phyloP scores from a whole-genome alignment of 2,329 filamentous ascomycete species.

The Parastagonospora nodorum region DNA sequence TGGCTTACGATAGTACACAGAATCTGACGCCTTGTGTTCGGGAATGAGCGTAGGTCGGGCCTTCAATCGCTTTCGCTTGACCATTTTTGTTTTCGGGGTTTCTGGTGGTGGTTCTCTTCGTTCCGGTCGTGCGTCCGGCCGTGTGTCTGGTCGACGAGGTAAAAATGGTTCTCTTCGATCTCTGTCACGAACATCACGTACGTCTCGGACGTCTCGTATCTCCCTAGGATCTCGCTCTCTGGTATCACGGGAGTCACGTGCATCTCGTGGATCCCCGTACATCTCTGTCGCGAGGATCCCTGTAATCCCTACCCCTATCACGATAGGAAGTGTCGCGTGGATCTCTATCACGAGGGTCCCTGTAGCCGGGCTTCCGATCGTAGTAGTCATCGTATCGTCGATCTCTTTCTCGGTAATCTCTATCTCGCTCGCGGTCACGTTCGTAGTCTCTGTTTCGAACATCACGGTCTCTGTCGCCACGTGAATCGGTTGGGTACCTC shows the following conservation, averaged over 20 bases:
- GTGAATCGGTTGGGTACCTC: constrained; percentile 25
- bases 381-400: constrained; percentile 33
- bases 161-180: constrained; percentile 38
- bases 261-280: constrained; percentile 17
- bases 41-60: constrained; percentile 70
- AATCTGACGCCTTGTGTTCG: constrained; percentile 79
- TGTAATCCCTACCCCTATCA: constrained; percentile 16
- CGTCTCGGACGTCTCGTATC: constrained; percentile 27
- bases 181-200: constrained; percentile 19
- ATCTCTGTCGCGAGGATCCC: constrained; percentile 14
- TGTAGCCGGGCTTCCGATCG: constrained; percentile 33
- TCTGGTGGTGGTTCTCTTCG: constrained; percentile 46
- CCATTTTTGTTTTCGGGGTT: constrained; percentile 58
- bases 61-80: constrained; percentile 72
- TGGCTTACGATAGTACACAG: constrained; percentile 91
- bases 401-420: constrained; percentile 51
- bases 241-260: constrained; percentile 22
- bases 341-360: constrained; percentile 37
- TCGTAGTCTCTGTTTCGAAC: constrained; percentile 25
- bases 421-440: constrained; percentile 35
- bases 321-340: constrained; percentile 21
- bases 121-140: constrained; percentile 46
- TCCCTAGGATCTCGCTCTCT: constrained; percentile 28
- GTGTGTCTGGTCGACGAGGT: constrained; percentile 31
- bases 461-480: constrained; percentile 32